Evolutionary conservation across 331 rosid genomes (phyloP).

Genomic region (Quercus phellos): DNA sequence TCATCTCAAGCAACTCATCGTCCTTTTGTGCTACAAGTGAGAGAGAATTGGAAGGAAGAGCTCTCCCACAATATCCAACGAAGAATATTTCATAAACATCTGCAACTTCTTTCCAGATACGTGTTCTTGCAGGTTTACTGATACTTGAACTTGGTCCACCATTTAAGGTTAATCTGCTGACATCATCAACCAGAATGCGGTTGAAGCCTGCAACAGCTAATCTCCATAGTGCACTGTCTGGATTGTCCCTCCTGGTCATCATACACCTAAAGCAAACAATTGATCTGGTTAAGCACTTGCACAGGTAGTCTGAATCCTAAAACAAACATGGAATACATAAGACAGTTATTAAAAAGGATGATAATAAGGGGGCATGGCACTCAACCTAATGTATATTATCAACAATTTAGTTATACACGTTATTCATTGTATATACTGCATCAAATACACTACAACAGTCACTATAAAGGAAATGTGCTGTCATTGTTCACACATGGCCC

Average conservation of each 20-base stretch:
- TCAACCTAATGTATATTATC: not conserved
- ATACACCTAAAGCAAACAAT: constrained; percentile 60
- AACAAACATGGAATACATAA: constrained; percentile 5
- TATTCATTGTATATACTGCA: not conserved
- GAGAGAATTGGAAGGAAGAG: constrained; percentile 78
- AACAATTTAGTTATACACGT: not conserved
- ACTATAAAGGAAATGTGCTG: not conserved
- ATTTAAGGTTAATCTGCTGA: constrained; percentile 33
- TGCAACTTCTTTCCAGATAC: constrained; percentile 94
- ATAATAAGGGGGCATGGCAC: not conserved
- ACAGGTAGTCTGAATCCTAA: not conserved
- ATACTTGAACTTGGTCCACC: constrained; percentile 43
- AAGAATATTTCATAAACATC: constrained; percentile 92
- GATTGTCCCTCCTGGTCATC: constrained; percentile 94
- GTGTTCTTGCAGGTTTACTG: constrained; percentile 65
- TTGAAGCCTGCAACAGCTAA: constrained; percentile 78
- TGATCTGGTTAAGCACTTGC: constrained; percentile 12
- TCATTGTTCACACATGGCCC: not conserved
- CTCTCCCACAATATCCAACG: constrained; percentile 92
- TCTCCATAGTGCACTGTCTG: constrained; percentile 88
- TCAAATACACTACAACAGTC: not conserved
- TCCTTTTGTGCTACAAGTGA: constrained; percentile 54
- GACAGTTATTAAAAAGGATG: not conserved
- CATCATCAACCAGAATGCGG: constrained; percentile 58
- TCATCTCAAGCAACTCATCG: constrained; percentile 86